Percentiles rank a stretch among this genome's conserved stretches.
These are phyloP conservation scores for Tilletia setariae DNA, from an alignment of 1,284 basidiomycete genomes.

Conservation along the genomic window DNA sequence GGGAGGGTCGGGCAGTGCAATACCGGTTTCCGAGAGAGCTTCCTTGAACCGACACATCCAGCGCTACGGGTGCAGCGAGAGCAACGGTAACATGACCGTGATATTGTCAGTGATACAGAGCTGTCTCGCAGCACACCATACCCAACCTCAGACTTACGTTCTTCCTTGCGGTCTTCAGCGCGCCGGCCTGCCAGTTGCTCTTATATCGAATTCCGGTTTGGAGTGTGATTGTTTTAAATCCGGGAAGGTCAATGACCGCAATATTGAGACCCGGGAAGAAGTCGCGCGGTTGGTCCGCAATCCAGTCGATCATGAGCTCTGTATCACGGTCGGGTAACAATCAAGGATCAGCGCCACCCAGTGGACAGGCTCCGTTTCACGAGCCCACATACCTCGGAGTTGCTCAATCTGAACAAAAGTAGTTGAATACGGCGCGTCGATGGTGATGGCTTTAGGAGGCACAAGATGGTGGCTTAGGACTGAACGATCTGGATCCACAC, in stretches of 20 bases:
- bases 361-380: too few species aligned
- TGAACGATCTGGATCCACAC: too few species aligned
- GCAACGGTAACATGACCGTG: neutral
- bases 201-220: constrained; percentile 85
- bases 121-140: neutral
- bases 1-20: constrained; percentile 57
- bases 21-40: neutral
- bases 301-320: constrained; percentile 75
- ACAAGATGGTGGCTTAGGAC: too few species aligned
- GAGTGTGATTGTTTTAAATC: constrained; percentile 74
- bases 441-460: constrained; percentile 60
- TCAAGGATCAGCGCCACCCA: too few species aligned
- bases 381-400: constrained; percentile 60
- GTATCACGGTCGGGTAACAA: too few species aligned
- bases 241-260: constrained; percentile 68
- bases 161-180: constrained; percentile 6
- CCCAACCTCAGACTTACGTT: neutral
- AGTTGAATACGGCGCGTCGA: constrained; percentile 76
- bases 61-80: neutral
- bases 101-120: neutral
- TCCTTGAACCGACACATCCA: constrained; percentile 9
- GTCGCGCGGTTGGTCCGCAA: constrained; percentile 60
- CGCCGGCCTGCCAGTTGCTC: constrained; percentile 65
- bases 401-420: constrained; percentile 77
- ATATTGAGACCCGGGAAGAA: constrained; percentile 53